Evolutionary conservation across 495 filamentous ascomycete species (phyloP).

Genomic region (Monascus purpureus): DNA sequence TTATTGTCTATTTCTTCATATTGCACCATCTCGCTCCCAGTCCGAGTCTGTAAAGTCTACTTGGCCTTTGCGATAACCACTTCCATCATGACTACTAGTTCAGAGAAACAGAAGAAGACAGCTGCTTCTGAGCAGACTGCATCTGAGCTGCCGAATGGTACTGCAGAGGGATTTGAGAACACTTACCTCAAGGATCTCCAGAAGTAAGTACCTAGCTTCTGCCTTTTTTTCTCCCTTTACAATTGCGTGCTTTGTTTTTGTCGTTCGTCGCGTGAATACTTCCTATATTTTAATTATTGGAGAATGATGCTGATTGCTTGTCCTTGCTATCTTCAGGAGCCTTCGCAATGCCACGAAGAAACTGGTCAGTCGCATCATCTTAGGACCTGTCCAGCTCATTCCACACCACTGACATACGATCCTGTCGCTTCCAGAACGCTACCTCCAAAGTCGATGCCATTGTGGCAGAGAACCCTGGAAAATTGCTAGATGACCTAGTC

Average conservation of each 20-base stretch:
- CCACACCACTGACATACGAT: conserved; percentile 3
- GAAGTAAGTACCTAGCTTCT: conserved; percentile 54
- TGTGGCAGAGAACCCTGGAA: conserved; percentile 59
- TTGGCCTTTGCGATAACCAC: no score
- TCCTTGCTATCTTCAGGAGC: conserved; percentile 35
- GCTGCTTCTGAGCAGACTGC: conserved; percentile 15
- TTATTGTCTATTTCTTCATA: no score
- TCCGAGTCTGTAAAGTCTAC: no score
- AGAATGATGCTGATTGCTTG: conserved; percentile 3
- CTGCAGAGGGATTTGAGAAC: conserved; percentile 46
- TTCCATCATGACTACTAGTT: background rate
- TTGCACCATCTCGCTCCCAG: no score
- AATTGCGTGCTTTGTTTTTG: background rate
- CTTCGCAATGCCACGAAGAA: conserved; percentile 83
- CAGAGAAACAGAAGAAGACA: conserved; percentile 25
- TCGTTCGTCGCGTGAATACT: background rate
- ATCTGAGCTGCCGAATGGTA: conserved; percentile 25
- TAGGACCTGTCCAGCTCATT: background rate
- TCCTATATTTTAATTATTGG: no score
- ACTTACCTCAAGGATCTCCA: conserved; percentile 71
- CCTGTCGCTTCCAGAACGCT: conserved; percentile 40
- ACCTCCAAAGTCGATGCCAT: conserved; percentile 66
- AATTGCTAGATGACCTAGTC: conserved; percentile 75
- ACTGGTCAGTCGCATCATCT: conserved; percentile 44
- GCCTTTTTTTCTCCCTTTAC: no score